Evolutionary conservation across 805 yeast species (phyloP).

Genomic region (Yarrowia keelungensis): DNA sequence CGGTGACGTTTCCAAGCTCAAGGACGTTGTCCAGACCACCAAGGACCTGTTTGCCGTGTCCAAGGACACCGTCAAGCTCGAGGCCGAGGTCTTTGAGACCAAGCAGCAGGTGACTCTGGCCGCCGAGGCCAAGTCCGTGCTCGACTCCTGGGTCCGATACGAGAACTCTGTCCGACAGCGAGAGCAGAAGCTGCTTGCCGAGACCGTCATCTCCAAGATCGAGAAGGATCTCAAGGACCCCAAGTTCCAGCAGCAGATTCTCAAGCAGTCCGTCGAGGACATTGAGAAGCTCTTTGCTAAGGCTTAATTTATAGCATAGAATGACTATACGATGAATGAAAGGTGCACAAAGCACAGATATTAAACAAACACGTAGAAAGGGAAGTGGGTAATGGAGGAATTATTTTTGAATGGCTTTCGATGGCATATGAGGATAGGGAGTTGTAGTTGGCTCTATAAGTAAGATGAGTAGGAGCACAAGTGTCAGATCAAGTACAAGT

Average conservation of each 20-base stretch:
- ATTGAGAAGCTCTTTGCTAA: constrained; percentile 62
- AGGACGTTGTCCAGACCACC: constrained; percentile 91
- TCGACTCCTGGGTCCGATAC: constrained; percentile 99
- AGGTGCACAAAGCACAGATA: constrained; percentile 16
- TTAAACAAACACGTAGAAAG: too few relatives aligned
- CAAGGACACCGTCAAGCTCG: constrained; percentile 94
- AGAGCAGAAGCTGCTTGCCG: constrained; percentile 91
- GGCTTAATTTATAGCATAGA: constrained; percentile 39
- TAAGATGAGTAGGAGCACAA: too few relatives aligned
- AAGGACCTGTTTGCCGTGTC: constrained; percentile 91
- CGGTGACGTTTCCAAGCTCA: constrained; percentile 82
- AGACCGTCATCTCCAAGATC: constrained; percentile 86
- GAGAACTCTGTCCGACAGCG: constrained; percentile 95
- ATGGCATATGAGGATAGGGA: too few relatives aligned
- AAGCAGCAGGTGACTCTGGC: constrained; percentile 90
- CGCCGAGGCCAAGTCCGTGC: constrained; percentile 88
- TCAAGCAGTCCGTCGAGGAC: constrained; percentile 90
- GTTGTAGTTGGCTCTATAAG: too few relatives aligned
- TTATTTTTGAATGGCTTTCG: too few relatives aligned
- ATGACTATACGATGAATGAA: constrained; percentile 38
- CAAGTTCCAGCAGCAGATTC: constrained; percentile 90
- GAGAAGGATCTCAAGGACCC: constrained; percentile 82
- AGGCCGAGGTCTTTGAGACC: constrained; percentile 91
- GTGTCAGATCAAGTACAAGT: too few relatives aligned
- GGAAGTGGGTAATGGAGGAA: not conserved